Base-by-base conservation (phyloP, 2,329 filamentous ascomycete genomes). In the Colletotrichum tabaci region DNA sequence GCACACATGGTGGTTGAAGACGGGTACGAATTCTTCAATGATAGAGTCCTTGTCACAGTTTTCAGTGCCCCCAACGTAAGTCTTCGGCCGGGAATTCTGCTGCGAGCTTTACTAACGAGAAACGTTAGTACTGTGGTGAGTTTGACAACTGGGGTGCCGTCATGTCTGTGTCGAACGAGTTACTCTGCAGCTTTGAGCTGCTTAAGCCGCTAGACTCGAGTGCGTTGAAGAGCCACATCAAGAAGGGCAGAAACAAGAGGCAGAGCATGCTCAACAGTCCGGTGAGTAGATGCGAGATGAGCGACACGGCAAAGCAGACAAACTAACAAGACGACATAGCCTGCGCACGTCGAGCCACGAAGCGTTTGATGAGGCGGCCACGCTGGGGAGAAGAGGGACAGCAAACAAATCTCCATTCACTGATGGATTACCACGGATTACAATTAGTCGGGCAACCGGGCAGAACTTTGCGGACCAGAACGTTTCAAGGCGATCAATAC, bases 1-100 rank as follows among this genome's bases (percentile, higher is more conserved):
- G 96, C 96, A 60, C 96, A 99, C 84, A 98, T 98, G 96, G 96
- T 99, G 63, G 96, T 99, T 26, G 96, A 99, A 82, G 96, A 99
- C 80, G 96, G 96, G 13, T 99, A 99, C 82, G 96, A 99, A 79
- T 99, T 99, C 82, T 99, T 98, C 82, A 97, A 94, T 73, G 96
- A 99, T 80, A 89, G 96, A 70, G 93, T 98, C 56, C 83, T 99
- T 71, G 96, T 99, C 56, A 99, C 96, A 2, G 96, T 99, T 1
- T 99, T 99, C 81, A 98, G 95, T 74, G 96, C 96, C 61, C 96
- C 96, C 35, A 99, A 99, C 79, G 95, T 97, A 86, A 89, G 94
- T 88, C 15, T 38, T 46, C n/a, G 40, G 13, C 60, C 30, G 23
- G 5, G n/a, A 12, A n/a, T 42, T 61, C 8, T 6, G 16, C 8